A percentile compares a stretch with the other conserved stretches of the same genome.
phyloP scores from a whole-genome alignment of 2,329 filamentous ascomycete species.

The Hypoxylon sp. region DNA sequence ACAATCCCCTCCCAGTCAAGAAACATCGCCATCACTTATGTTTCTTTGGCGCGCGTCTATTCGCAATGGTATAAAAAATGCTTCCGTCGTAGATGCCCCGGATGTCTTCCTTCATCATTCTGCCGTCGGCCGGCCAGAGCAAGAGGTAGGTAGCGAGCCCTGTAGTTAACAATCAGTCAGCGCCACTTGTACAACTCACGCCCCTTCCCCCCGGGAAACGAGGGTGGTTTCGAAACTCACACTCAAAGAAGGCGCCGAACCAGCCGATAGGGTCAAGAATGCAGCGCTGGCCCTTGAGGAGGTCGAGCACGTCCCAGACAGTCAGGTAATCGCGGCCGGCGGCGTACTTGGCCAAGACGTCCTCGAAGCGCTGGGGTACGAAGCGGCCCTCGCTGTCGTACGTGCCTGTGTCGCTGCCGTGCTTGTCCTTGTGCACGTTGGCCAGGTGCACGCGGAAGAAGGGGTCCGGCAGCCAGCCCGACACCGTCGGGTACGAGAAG shows the following conservation, averaged over 20 bases:
- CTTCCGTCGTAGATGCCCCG: conserved; percentile 61
- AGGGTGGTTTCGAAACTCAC: conserved; percentile 43
- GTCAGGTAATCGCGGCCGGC: conserved; percentile 50
- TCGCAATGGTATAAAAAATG: conserved; percentile 55
- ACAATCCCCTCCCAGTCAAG: background rate
- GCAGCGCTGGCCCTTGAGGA: conserved; percentile 52
- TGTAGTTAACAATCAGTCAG: conserved; percentile 11
- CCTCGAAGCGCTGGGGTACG: conserved; percentile 58
- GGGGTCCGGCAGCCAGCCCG: conserved; percentile 52
- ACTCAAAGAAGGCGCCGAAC: conserved; percentile 37
- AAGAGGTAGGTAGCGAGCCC: conserved; percentile 55
- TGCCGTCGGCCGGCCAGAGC: conserved; percentile 63
- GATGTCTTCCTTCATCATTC: conserved; percentile 65
- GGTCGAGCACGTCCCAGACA: conserved; percentile 46
- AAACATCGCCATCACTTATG: background rate
- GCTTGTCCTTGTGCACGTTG: conserved; percentile 46
- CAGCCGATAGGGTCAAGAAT: conserved; percentile 53
- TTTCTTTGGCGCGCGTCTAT: conserved; percentile 27
- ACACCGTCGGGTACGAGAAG: conserved; percentile 58
- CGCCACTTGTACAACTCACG: no score
- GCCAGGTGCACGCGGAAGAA: conserved; percentile 48
- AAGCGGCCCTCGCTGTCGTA: conserved; percentile 60
- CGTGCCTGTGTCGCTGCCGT: conserved; percentile 55
- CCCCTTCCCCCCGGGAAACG: conserved; percentile 46
- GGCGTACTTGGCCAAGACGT: conserved; percentile 58